Base-by-base conservation (phyloP, 2,329 filamentous ascomycete species). In the Claviceps sp. region DNA sequence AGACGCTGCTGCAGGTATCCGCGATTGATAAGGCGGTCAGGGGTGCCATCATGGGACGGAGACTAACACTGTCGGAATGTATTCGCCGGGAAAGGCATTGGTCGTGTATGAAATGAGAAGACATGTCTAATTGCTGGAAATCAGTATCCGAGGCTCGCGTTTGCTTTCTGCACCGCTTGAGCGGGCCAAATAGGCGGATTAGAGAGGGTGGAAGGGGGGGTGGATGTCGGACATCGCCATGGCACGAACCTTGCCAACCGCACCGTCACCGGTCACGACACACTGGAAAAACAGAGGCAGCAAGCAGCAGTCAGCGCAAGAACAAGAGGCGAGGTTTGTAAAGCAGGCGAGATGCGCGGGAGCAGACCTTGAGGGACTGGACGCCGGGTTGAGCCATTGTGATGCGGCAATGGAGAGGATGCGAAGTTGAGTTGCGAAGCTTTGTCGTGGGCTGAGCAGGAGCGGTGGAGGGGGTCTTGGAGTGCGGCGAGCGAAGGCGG, bases 11-110 rank as follows among this genome's bases (percentile, higher is more conserved):
- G 48, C 43, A 45, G 20, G 48, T 41, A 42, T 48, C 48, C 47
- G 53, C 40, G n/a, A 13, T 38, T 13, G 50, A 47, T 22, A 22
- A 40, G 38, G 49, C 53, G 50, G 49, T 22, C 40, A 40, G 38
- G 49, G 53, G 47, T 44, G 57, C 18, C 34, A 47, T 8, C 49
- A 30, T 37, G 46, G 50, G 42, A 56, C 38, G 47, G 52, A 41
- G n/a, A 77, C 85, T 70, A 74, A 93, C 87, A 98, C 93, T 63
- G 93, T 98, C 60, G 93, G 93, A 62, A 98, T 97, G 72, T 98
- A 98, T 78, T 98, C 93, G 70, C 93, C 93, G n/a, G 93, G 93
- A 70, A 98, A 98, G 59, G 93, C 93, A 75, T 97, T 98, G 58
- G 93, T 98, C 58, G 93, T 97, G 75, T 98, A 98, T 50, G 91